Evolutionary conservation across 306 rosid species (phyloP).

Genomic region (Vicia villosa): DNA sequence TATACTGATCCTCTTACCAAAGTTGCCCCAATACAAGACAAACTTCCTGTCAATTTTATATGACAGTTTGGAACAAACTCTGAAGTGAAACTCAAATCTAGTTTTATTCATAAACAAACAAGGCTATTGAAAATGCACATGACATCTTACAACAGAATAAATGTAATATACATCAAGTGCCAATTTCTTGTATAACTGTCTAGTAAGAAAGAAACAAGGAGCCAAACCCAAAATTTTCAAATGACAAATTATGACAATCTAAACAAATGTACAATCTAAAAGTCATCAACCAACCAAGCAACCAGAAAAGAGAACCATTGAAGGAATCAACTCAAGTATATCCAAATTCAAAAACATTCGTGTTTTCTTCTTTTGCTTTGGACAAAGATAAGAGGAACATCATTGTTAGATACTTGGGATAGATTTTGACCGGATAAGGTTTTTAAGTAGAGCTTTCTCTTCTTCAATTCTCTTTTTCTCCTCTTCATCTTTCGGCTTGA

Average conservation of each 20-base stretch:
- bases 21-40: neutral
- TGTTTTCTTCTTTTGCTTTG: neutral
- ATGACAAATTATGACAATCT: constrained; percentile 31
- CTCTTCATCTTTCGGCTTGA: constrained; percentile 65
- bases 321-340: constrained; percentile 27
- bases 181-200: constrained; percentile 11
- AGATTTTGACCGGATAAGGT: constrained; percentile 73
- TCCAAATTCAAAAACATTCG: neutral
- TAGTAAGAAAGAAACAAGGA: constrained; percentile 14
- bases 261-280: constrained; percentile 39
- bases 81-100: constrained; percentile 7
- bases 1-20: neutral
- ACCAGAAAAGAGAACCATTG: constrained; percentile 14
- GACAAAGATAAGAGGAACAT: constrained; percentile 17
- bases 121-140: constrained; percentile 22
- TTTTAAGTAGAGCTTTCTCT: constrained; percentile 89
- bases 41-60: neutral
- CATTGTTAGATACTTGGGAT: constrained; percentile 55
- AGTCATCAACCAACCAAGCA: constrained; percentile 33
- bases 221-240: constrained; percentile 24
- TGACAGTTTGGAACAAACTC: neutral
- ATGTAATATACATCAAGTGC: constrained; percentile 11
- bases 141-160: constrained; percentile 5
- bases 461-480: constrained; percentile 79
- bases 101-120: constrained; percentile 13